A percentile compares a stretch with the other conserved stretches of the same genome.
Conservation (phyloP, 2,329 filamentous ascomycete species). For the Fusarium chaquense region DNA sequence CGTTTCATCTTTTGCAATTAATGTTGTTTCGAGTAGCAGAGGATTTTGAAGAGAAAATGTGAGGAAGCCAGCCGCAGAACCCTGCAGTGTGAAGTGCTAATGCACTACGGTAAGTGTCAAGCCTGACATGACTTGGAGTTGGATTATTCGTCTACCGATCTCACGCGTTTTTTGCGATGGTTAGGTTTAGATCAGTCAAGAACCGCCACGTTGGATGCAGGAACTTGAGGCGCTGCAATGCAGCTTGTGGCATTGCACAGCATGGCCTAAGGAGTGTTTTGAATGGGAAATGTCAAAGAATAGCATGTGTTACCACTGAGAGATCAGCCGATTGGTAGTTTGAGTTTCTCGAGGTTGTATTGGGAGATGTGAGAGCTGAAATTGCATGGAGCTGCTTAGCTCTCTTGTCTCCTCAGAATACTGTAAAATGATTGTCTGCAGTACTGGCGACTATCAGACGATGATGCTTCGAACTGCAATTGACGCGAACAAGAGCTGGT, state of each 20-base stretch:
- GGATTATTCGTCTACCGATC: constrained; percentile 34
- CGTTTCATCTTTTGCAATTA: neutral
- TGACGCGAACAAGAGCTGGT: constrained; percentile 47
- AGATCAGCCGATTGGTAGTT: constrained; percentile 17
- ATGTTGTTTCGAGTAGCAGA: neutral
- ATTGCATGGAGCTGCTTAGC: constrained; percentile 9
- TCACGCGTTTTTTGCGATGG: constrained; percentile 28
- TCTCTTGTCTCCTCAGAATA: constrained; percentile 11
- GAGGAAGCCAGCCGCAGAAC: constrained; percentile 1
- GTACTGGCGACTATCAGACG: constrained; percentile 1
- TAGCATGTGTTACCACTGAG: constrained; percentile 23
- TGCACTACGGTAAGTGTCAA: constrained; percentile 27
- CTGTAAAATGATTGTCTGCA: constrained; percentile 1
- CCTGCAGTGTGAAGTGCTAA: constrained; percentile 15
- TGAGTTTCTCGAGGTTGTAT: neutral
- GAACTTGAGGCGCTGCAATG: constrained; percentile 43
- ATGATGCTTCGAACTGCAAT: constrained; percentile 15
- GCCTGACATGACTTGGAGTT: constrained; percentile 31
- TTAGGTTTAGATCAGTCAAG: constrained; percentile 43
- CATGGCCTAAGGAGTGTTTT: constrained; percentile 24
- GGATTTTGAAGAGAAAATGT: constrained; percentile 1
- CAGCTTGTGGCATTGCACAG: constrained; percentile 28
- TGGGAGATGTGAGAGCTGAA: constrained; percentile 2
- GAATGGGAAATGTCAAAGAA: constrained; percentile 31
- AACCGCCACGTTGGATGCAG: constrained; percentile 48